Evolutionary conservation across 108 stramenopile genomes (phyloP).

Genomic region (Skeletonema potamos): DNA sequence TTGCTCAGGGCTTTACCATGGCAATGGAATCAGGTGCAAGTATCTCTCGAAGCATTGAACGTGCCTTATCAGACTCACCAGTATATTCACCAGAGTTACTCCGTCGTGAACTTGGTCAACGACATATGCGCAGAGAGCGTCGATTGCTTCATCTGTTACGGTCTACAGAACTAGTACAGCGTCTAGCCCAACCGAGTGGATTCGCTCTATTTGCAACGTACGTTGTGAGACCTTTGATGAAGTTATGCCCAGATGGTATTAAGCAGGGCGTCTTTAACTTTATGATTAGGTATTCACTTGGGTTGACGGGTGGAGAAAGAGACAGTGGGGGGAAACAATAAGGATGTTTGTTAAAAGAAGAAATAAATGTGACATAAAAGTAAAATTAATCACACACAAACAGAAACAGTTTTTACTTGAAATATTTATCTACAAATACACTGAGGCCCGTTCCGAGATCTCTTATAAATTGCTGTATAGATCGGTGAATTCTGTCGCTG

Average conservation of each 20-base stretch:
- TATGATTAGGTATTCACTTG: conserved; percentile 77
- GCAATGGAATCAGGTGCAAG: conserved; percentile 83
- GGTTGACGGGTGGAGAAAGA: conserved; percentile 25
- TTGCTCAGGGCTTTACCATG: conserved; percentile 87
- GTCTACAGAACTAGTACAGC: conserved; percentile 81
- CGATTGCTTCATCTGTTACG: conserved; percentile 74
- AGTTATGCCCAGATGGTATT: conserved; percentile 57
- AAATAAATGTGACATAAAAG: neutral
- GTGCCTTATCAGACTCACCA: conserved; percentile 19
- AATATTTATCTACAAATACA: too few relatives aligned
- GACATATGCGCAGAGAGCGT: conserved; percentile 48
- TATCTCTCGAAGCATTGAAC: conserved; percentile 47
- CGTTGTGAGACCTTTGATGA: conserved; percentile 72
- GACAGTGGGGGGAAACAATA: neutral
- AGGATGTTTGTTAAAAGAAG: neutral
- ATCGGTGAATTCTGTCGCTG: too few relatives aligned
- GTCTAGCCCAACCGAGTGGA: conserved; percentile 70
- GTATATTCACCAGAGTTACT: conserved; percentile 55
- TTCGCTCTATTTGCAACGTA: conserved; percentile 49
- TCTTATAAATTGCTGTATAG: too few relatives aligned
- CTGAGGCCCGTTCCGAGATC: too few relatives aligned
- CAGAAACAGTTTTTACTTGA: too few relatives aligned
- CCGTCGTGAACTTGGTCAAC: conserved; percentile 50
- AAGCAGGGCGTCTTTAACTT: conserved; percentile 77
- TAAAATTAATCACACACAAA: too few relatives aligned